These are phyloP conservation scores for Metarhizium album DNA, from an alignment of 2,329 filamentous ascomycete species.

Conservation along the genomic window DNA sequence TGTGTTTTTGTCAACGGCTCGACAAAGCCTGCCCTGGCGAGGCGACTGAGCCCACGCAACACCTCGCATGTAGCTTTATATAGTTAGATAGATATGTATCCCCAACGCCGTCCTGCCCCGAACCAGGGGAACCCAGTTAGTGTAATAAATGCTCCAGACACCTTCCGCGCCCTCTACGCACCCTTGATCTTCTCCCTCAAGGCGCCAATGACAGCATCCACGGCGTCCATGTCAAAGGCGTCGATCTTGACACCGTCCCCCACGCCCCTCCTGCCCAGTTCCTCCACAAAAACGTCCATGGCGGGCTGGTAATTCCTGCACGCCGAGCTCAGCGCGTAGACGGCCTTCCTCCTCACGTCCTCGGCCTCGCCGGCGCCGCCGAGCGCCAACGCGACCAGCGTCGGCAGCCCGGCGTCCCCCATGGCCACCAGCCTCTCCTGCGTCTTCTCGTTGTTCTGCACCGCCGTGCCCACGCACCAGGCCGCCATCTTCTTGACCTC, in stretches of 20 bases:
- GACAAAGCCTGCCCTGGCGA: too few species aligned
- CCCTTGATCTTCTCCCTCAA: constrained; percentile 45
- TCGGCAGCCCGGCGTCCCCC: constrained; percentile 51
- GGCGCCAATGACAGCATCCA: constrained; percentile 62
- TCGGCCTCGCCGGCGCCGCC: constrained; percentile 31
- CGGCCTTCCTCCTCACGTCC: constrained; percentile 70
- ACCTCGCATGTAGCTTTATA: too few species aligned
- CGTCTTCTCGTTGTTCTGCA: constrained; percentile 84
- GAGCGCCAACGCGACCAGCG: constrained; percentile 55
- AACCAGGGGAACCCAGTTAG: too few species aligned
- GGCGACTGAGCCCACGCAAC: too few species aligned
- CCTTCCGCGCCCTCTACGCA: constrained; percentile 13
- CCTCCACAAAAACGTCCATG: constrained; percentile 55
- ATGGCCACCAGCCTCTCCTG: constrained; percentile 59
- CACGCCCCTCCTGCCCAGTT: constrained; percentile 47
- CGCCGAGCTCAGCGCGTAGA: constrained; percentile 78
- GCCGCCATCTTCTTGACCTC: constrained; percentile 77
- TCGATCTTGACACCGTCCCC: constrained; percentile 52
- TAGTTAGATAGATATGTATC: too few species aligned
- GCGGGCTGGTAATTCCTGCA: constrained; percentile 84
- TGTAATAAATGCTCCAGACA: too few species aligned
- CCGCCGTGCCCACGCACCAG: constrained; percentile 90
- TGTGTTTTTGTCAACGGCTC: too few species aligned
- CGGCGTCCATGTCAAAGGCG: constrained; percentile 75
- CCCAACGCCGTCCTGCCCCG: too few species aligned